phyloP scores from a whole-genome alignment of 2,329 filamentous ascomycete species.

The Colletotrichum karsti region DNA sequence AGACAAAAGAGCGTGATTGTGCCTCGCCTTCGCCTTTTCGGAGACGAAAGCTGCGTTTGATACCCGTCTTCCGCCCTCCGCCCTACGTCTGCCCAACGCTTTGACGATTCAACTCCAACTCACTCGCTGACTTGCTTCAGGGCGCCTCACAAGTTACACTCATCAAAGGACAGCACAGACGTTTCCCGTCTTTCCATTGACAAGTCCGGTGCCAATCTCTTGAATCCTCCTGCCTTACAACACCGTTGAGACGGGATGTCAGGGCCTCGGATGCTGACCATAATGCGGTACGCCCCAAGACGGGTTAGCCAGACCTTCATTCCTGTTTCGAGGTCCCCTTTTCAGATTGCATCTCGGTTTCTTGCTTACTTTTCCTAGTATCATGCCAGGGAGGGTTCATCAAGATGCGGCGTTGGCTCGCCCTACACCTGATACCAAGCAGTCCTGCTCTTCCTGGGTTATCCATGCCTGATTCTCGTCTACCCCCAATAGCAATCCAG shows the following conservation, averaged over 20 bases:
- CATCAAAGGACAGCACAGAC: slow-evolving; percentile 1
- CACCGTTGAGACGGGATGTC: slow-evolving; percentile 25
- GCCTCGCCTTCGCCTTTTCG: slow-evolving; percentile 22
- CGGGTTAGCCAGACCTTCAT: neutral
- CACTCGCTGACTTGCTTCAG: slow-evolving; percentile 9
- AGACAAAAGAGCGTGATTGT: neutral
- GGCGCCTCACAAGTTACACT: neutral
- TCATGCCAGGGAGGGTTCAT: neutral
- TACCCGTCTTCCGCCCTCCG: slow-evolving; percentile 13
- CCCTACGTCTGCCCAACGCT: neutral
- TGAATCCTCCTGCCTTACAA: slow-evolving; percentile 10
- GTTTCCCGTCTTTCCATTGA: neutral
- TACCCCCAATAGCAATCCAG: neutral
- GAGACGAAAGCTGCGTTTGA: slow-evolving; percentile 5
- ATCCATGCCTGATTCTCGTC: neutral
- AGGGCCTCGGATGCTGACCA: slow-evolving; percentile 21
- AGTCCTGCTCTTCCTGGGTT: neutral
- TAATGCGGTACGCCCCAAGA: slow-evolving; percentile 1
- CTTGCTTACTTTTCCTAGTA: neutral
- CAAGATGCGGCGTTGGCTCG: neutral
- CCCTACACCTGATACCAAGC: neutral
- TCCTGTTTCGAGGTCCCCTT: neutral
- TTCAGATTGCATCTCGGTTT: neutral
- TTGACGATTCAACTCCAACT: neutral
- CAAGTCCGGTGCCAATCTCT: neutral